Conservation (phyloP, 495 filamentous ascomycete genomes). For the Cercophora samala region DNA sequence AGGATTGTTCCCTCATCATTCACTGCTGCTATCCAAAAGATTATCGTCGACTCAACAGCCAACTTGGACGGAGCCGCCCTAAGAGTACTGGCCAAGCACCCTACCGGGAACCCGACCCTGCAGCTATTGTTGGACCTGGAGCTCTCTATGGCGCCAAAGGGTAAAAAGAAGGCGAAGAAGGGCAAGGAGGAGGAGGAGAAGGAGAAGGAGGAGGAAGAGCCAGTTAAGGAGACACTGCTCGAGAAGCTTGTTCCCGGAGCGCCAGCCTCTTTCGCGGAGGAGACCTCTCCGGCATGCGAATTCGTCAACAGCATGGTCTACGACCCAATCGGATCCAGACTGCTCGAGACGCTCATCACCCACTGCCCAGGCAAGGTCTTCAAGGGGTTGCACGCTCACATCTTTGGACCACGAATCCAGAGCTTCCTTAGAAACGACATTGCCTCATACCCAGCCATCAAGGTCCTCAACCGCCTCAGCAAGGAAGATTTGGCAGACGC, state of each 20-base stretch:
- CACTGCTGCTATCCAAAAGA: slow-evolving; percentile 66
- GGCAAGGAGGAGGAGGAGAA: slow-evolving; percentile 25
- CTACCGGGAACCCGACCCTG: slow-evolving; percentile 82
- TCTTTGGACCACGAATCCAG: slow-evolving; percentile 71
- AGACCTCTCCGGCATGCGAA: slow-evolving; percentile 40
- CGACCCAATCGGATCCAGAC: slow-evolving; percentile 80
- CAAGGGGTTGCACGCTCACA: slow-evolving; percentile 72
- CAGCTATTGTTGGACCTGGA: slow-evolving; percentile 86
- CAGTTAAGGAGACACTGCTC: slow-evolving; percentile 27
- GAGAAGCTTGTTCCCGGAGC: slow-evolving; percentile 45
- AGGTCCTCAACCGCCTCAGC: slow-evolving; percentile 74
- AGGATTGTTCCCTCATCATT: slow-evolving; percentile 77
- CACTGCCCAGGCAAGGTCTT: slow-evolving; percentile 82
- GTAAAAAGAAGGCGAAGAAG: slow-evolving; percentile 45
- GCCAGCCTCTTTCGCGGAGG: slow-evolving; percentile 43
- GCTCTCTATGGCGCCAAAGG: slow-evolving; percentile 62
- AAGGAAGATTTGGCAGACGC: slow-evolving; percentile 76
- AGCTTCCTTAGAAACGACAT: slow-evolving; percentile 82
- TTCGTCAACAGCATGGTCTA: slow-evolving; percentile 88
- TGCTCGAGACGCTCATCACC: slow-evolving; percentile 79
- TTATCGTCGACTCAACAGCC: slow-evolving; percentile 68
- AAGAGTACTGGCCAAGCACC: slow-evolving; percentile 77
- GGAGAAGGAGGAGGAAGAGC: slow-evolving; percentile 16
- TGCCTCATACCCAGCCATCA: slow-evolving; percentile 77
- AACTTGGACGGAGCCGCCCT: slow-evolving; percentile 70